Conservation (phyloP, 2,329 filamentous ascomycete genomes). For the Colletotrichum viniferum region DNA sequence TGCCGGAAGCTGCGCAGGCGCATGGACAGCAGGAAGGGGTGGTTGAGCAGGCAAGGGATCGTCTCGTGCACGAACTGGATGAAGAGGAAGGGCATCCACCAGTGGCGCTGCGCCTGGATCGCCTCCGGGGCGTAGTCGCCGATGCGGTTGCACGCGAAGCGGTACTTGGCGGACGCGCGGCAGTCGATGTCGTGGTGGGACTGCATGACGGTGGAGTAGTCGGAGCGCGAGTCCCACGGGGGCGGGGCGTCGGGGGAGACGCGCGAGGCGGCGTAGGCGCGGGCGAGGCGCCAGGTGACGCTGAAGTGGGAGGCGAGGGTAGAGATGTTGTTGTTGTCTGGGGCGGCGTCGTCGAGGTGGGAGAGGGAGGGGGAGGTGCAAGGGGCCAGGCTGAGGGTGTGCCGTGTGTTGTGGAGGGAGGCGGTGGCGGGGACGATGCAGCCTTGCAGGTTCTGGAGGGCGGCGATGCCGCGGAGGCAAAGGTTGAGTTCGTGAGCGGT, state of each 20-base stretch:
- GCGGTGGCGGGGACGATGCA: slow-evolving; percentile 16
- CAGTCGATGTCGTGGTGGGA: slow-evolving; percentile 57
- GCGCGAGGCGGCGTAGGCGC: slow-evolving; percentile 48
- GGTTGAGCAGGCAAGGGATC: slow-evolving; percentile 57
- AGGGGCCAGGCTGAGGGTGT: background rate
- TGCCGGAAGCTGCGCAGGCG: slow-evolving; percentile 56
- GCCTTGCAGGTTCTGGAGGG: slow-evolving; percentile 47
- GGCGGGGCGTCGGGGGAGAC: slow-evolving; percentile 44
- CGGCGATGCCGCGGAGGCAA: slow-evolving; percentile 46
- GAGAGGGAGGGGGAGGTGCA: background rate
- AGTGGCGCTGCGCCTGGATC: slow-evolving; percentile 48
- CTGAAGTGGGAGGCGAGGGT: slow-evolving; percentile 48
- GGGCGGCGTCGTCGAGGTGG: background rate
- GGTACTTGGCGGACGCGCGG: slow-evolving; percentile 52
- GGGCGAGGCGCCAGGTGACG: slow-evolving; percentile 51
- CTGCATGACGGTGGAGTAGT: slow-evolving; percentile 55
- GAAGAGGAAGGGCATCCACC: slow-evolving; percentile 58
- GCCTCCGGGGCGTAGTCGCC: slow-evolving; percentile 43
- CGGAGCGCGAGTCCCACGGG: slow-evolving; percentile 51
- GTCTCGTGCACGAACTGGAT: slow-evolving; percentile 58
- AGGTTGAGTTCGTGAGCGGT: slow-evolving; percentile 25
- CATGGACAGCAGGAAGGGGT: slow-evolving; percentile 56
- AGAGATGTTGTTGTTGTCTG: slow-evolving; percentile 45
- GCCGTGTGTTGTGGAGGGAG: background rate
- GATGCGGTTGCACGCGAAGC: slow-evolving; percentile 54